These are phyloP conservation scores for Thozetella sp. DNA, from an alignment of 495 filamentous ascomycete species.

Conservation along the genomic window DNA sequence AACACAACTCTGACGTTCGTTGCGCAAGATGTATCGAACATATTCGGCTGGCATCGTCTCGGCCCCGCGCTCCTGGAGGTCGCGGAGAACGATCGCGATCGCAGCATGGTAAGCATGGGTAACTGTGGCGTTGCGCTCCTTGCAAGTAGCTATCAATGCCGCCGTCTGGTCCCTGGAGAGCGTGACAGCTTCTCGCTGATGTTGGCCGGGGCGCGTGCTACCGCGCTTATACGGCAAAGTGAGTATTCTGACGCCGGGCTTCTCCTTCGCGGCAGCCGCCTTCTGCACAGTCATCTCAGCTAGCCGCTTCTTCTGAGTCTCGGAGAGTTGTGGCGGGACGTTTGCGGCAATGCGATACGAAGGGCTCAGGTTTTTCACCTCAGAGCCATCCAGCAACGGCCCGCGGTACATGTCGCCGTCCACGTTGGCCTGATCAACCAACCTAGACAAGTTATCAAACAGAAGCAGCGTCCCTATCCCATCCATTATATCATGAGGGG, in stretches of 20 bases:
- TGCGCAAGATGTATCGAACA: slow-evolving; percentile 30
- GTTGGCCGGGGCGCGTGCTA: slow-evolving; percentile 3
- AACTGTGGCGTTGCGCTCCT: slow-evolving; percentile 21
- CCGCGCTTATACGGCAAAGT: slow-evolving; percentile 6
- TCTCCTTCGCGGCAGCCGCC: slow-evolving; percentile 6
- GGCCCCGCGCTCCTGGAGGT: slow-evolving; percentile 14
- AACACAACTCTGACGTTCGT: slow-evolving; percentile 23
- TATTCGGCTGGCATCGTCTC: slow-evolving; percentile 19
- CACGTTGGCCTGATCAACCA: slow-evolving; percentile 14
- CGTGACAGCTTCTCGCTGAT: slow-evolving; percentile 15
- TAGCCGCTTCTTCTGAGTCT: slow-evolving; percentile 16
- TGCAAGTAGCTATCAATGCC: slow-evolving; percentile 18
- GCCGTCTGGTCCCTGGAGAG: slow-evolving; percentile 12
- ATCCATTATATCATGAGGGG: slow-evolving; percentile 49
- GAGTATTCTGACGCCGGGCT: slow-evolving; percentile 11
- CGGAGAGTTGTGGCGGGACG: slow-evolving; percentile 9
- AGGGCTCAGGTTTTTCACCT: slow-evolving; percentile 17
- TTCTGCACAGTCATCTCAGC: slow-evolving; percentile 19
- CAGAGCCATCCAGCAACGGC: slow-evolving; percentile 11
- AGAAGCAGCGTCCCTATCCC: slow-evolving; percentile 48
- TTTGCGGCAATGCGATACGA: slow-evolving; percentile 19
- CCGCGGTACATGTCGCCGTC: slow-evolving; percentile 3
- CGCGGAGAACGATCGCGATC: slow-evolving; percentile 24
- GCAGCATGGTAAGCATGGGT: slow-evolving; percentile 35
- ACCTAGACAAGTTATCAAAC: slow-evolving; percentile 21